Conservation (phyloP, 1,284 basidiomycete genomes). For the Heterobasidion irregulare region DNA sequence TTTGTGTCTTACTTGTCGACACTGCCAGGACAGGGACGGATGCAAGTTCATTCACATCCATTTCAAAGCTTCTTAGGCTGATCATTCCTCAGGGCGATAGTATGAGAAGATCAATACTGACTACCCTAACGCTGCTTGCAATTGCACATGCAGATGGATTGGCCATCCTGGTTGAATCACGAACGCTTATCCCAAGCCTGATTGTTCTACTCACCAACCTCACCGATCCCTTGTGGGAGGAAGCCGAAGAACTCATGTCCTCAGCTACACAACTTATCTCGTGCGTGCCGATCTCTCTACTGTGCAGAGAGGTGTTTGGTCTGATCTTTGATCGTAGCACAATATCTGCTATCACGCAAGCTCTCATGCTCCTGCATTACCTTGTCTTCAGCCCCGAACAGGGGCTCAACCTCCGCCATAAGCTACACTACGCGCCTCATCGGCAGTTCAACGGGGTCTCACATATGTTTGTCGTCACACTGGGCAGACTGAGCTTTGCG, state of each 20-base stretch:
- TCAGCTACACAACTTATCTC: slow-evolving; percentile 26
- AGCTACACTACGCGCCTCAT: slow-evolving; percentile 41
- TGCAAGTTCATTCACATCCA: slow-evolving; percentile 26
- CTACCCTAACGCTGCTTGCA: slow-evolving; percentile 48
- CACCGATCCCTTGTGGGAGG: slow-evolving; percentile 56
- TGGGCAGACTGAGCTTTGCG: slow-evolving; percentile 69
- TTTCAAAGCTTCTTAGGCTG: neutral
- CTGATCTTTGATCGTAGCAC: slow-evolving; percentile 26
- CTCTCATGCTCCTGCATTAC: slow-evolving; percentile 50
- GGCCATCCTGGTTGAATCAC: slow-evolving; percentile 40
- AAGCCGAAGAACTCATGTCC: slow-evolving; percentile 36
- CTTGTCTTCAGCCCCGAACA: slow-evolving; percentile 42
- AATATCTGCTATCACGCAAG: slow-evolving; percentile 39
- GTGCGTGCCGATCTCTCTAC: slow-evolving; percentile 22
- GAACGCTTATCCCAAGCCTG: slow-evolving; percentile 51
- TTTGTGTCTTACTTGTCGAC: slow-evolving; percentile 46
- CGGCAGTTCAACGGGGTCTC: slow-evolving; percentile 57
- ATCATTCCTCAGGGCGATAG: slow-evolving; percentile 26
- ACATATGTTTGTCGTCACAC: slow-evolving; percentile 70
- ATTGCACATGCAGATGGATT: slow-evolving; percentile 43
- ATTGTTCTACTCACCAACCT: slow-evolving; percentile 45
- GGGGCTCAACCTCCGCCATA: slow-evolving; percentile 40
- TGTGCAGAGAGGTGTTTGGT: neutral
- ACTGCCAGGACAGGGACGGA: slow-evolving; percentile 28
- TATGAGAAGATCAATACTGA: slow-evolving; percentile 41